Evolutionary conservation across 768 basidiomycete genomes (phyloP), one percentile per base, ranked within the genome.

Genomic region (Leccinum imitatum): DNA sequence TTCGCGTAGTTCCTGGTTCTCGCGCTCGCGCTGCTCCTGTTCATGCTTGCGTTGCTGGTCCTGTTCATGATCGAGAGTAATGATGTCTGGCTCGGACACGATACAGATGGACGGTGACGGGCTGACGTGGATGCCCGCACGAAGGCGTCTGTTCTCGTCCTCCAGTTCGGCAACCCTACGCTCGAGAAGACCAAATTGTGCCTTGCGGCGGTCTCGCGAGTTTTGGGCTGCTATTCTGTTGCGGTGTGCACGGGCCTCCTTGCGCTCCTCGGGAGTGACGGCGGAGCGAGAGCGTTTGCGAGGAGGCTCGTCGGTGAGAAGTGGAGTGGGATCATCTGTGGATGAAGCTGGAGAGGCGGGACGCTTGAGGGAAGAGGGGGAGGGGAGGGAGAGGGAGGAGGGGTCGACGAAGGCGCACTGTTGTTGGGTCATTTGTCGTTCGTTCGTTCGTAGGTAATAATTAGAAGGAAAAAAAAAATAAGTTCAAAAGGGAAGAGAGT

Each of bases 151-250:
- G 73, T 96, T 95, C 79, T 95, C 93, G 58, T 87, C 87, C 77
- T 92, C 89, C 58, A 92, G 87, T 71, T 90, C 86, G 13, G 78
- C 71, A 4, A 92, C 89, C 50, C 87, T 73, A 39, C 75, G 81
- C 71, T 90, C 87, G 46, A 93, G 87, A 64, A 78, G 80, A 1
- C 77, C 57, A 70, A 89, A 93, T 63, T 95, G 92, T 15, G 87
- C 88, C 75, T 96, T 96, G 58, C 93, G 84, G 66, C 90, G 84
- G 77, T 96, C 94, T 50, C 94, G 87, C 11, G 90, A 92, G 77
- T 94, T 90, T 79, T 96, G 94, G 6, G 93, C 93, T 2, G 94
- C 94, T 72, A 95, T 92, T 54, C 93, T 84, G 76, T 96, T 96
- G 58, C 94, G 87, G 76, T 94, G 91, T 15, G 91, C 93, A 64